These are phyloP conservation scores for Austropuccinia psidii DNA, from an alignment of 1,284 basidiomycete genomes.

Conservation along the genomic window DNA sequence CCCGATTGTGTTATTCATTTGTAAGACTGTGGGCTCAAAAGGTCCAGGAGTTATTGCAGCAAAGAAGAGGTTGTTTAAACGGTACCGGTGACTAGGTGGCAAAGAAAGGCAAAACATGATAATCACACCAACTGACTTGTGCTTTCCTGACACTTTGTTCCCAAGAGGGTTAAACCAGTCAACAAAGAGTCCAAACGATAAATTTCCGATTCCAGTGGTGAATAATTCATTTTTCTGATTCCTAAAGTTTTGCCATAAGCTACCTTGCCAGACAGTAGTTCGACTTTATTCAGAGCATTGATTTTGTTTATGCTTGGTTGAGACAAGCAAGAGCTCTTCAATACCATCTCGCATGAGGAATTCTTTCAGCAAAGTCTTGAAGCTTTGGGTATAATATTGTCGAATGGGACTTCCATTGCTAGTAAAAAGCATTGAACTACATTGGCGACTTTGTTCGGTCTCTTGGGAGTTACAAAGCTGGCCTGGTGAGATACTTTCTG, in stretches of 20 bases:
- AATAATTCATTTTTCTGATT: not conserved
- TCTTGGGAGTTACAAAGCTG: not conserved
- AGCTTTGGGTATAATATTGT: conserved; percentile 30
- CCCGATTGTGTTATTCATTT: conserved; percentile 22
- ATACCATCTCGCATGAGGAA: conserved; percentile 18
- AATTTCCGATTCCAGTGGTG: conserved; percentile 4
- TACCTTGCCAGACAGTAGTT: no score
- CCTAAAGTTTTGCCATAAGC: no score
- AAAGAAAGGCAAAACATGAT: conserved; percentile 28
- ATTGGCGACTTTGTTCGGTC: conserved; percentile 3
- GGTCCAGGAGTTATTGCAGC: conserved; percentile 30
- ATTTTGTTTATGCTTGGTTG: no score
- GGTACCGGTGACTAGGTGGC: conserved; percentile 24
- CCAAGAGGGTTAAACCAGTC: conserved; percentile 31
- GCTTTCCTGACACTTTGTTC: conserved; percentile 22
- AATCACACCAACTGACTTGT: conserved; percentile 26
- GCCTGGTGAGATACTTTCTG: not conserved
- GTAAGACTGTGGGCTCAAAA: conserved; percentile 7
- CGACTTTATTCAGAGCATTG: no score
- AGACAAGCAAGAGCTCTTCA: not conserved
- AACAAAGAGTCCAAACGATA: conserved; percentile 21
- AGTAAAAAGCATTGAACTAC: not conserved
- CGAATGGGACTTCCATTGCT: not conserved
- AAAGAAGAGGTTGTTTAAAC: conserved; percentile 30
- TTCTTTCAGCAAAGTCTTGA: not conserved